These are phyloP conservation scores for Perilla frutescens DNA, from an alignment of 257 asterid genomes.

Conservation along the genomic window DNA sequence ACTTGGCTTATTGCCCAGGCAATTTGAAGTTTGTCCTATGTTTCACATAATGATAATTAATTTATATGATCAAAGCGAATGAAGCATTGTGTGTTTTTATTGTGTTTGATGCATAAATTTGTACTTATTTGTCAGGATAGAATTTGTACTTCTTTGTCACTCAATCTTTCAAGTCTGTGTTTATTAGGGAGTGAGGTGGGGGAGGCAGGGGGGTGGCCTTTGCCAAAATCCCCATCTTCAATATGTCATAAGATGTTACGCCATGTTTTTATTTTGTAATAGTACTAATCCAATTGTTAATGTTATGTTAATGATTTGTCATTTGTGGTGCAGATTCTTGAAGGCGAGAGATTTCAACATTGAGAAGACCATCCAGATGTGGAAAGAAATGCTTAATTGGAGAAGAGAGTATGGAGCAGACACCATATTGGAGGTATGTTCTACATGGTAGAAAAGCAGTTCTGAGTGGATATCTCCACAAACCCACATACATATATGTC, in stretches of 20 bases:
- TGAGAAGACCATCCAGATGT: conserved; percentile 80
- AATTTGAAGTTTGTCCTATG: no score
- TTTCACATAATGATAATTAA: no score
- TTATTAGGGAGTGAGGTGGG: conserved; percentile 10
- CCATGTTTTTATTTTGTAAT: conserved; percentile 26
- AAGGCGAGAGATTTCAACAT: conserved; percentile 86
- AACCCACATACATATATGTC: background rate
- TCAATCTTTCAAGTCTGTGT: no score
- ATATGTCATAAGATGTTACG: conserved; percentile 1
- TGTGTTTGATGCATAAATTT: no score
- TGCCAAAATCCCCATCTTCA: background rate
- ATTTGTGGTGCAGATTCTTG: conserved; percentile 80
- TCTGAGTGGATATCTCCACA: conserved; percentile 12
- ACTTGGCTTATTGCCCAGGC: no score
- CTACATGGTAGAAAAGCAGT: background rate
- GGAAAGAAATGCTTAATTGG: conserved; percentile 99
- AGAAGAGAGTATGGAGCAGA: conserved; percentile 87
- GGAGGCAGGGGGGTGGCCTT: background rate
- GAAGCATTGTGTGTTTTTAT: no score
- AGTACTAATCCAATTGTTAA: conserved; percentile 10
- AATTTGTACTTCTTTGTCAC: no score
- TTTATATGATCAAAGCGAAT: no score
- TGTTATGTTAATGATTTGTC: conserved; percentile 20
- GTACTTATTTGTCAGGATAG: no score
- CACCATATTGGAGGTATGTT: conserved; percentile 83